phyloP scores from a whole-genome alignment of 2,329 filamentous ascomycete genomes.

The Gremmenia infestans region DNA sequence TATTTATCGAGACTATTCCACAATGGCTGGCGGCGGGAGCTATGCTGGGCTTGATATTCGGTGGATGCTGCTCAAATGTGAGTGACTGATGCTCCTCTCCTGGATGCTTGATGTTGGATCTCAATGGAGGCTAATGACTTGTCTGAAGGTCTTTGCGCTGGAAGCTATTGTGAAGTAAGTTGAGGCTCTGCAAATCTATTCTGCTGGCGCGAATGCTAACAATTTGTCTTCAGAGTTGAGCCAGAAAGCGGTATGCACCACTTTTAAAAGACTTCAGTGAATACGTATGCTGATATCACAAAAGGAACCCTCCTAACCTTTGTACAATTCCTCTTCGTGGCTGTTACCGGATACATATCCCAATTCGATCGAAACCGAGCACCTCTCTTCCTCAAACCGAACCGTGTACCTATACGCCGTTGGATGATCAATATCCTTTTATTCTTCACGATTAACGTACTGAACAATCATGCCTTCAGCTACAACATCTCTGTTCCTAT shows the following conservation, averaged over 20 bases:
- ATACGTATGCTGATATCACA: slow-evolving; percentile 16
- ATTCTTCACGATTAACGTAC: slow-evolving; percentile 88
- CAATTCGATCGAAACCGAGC: slow-evolving; percentile 65
- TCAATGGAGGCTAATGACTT: slow-evolving; percentile 25
- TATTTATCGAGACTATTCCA: slow-evolving; percentile 54
- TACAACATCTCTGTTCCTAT: slow-evolving; percentile 95
- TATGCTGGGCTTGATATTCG: slow-evolving; percentile 86
- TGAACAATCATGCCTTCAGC: slow-evolving; percentile 97
- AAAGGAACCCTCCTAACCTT: slow-evolving; percentile 81
- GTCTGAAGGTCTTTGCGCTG: slow-evolving; percentile 78
- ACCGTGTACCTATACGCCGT: slow-evolving; percentile 74
- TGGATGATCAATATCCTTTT: slow-evolving; percentile 87
- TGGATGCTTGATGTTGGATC: neutral
- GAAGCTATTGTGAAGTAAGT: slow-evolving; percentile 91
- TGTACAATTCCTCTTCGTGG: slow-evolving; percentile 81
- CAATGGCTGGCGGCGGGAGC: slow-evolving; percentile 58
- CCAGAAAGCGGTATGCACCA: slow-evolving; percentile 66
- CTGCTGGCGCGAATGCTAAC: slow-evolving; percentile 6
- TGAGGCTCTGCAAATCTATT: slow-evolving; percentile 17
- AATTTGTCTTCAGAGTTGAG: slow-evolving; percentile 56
- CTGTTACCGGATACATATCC: slow-evolving; percentile 69
- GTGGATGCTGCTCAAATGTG: slow-evolving; percentile 92
- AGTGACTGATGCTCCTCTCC: slow-evolving; percentile 30
- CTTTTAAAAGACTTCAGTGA: neutral
- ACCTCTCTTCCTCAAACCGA: slow-evolving; percentile 68